Conservation (phyloP, 192 early-diverging fungal genomes). For the Coemansia sp. region DNA sequence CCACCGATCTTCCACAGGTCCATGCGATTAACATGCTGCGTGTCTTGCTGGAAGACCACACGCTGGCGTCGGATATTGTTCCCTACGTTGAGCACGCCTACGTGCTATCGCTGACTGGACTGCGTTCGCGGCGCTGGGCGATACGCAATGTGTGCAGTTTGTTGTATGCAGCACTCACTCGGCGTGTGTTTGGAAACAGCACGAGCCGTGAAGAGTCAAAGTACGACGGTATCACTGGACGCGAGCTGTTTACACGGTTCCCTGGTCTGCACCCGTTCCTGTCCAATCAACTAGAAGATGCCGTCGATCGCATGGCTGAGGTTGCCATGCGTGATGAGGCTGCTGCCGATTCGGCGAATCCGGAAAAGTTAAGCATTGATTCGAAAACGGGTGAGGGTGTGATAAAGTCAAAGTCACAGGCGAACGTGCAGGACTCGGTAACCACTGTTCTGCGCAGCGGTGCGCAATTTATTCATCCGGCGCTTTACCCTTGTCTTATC, state of each 20-base stretch:
- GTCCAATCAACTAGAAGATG: constrained; percentile 66
- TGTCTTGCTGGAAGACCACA: constrained; percentile 78
- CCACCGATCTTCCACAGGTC: constrained; percentile 84
- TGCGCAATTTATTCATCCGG: constrained; percentile 70
- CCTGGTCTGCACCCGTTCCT: constrained; percentile 77
- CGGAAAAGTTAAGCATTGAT: background rate
- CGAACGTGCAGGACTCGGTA: constrained; percentile 5
- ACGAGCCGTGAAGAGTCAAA: constrained; percentile 69
- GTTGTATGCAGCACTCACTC: constrained; percentile 83
- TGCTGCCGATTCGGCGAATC: background rate
- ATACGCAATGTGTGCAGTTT: constrained; percentile 93
- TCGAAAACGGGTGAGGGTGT: background rate
- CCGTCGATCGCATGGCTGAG: constrained; percentile 58
- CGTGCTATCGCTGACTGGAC: constrained; percentile 73
- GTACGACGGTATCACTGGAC: constrained; percentile 74
- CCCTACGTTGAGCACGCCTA: constrained; percentile 76
- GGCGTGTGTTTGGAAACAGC: constrained; percentile 82
- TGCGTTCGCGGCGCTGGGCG: constrained; percentile 81
- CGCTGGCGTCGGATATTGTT: constrained; percentile 69
- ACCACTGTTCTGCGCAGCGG: constrained; percentile 29
- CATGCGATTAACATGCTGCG: constrained; percentile 91
- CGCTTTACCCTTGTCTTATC: constrained; percentile 86
- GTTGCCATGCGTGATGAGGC: constrained; percentile 19
- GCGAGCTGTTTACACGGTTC: constrained; percentile 89
- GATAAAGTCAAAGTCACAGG: background rate